Percentiles rank a stretch among this genome's conserved stretches.
phyloP scores from a whole-genome alignment of 108 stramenopile genomes.

The Aureococcus anophagefferens region DNA sequence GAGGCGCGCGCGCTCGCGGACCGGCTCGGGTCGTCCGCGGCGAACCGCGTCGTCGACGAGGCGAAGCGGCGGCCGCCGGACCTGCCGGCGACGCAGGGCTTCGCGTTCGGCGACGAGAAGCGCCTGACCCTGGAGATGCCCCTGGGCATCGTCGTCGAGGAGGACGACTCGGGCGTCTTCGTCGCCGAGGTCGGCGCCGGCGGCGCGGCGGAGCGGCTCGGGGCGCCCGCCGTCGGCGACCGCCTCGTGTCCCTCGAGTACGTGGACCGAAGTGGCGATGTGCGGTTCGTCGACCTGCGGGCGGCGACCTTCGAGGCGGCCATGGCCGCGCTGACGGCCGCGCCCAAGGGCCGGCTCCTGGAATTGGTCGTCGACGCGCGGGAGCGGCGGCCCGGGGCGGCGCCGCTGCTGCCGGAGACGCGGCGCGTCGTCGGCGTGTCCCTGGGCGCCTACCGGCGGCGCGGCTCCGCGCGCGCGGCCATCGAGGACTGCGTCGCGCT shows the following conservation, averaged over 20 bases:
- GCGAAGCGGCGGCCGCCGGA: not conserved
- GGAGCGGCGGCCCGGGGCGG: too few species aligned
- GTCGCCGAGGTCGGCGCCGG: not conserved
- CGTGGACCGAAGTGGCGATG: not conserved
- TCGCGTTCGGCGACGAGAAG: too few species aligned
- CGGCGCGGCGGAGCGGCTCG: not conserved
- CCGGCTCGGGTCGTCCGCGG: not conserved
- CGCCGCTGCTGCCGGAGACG: too few species aligned
- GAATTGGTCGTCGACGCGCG: too few species aligned
- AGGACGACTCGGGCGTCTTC: not conserved
- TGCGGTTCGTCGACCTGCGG: not conserved
- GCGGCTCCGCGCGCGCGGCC: too few species aligned
- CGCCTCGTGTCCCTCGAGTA: not conserved
- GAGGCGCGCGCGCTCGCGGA: not conserved
- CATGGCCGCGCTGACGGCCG: too few species aligned
- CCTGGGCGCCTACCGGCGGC: too few species aligned
- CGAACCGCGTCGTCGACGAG: not conserved
- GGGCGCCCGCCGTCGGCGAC: not conserved
- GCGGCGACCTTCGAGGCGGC: too few species aligned
- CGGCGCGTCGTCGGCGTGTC: too few species aligned
- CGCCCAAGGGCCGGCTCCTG: too few species aligned
- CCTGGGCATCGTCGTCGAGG: not conserved
- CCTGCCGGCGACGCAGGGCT: too few species aligned
- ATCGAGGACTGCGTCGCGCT: too few species aligned
- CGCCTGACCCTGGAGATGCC: not conserved